These are phyloP conservation scores for Fraxinus latifolia DNA, from an alignment of 305 asterid species.

Conservation along the genomic window DNA sequence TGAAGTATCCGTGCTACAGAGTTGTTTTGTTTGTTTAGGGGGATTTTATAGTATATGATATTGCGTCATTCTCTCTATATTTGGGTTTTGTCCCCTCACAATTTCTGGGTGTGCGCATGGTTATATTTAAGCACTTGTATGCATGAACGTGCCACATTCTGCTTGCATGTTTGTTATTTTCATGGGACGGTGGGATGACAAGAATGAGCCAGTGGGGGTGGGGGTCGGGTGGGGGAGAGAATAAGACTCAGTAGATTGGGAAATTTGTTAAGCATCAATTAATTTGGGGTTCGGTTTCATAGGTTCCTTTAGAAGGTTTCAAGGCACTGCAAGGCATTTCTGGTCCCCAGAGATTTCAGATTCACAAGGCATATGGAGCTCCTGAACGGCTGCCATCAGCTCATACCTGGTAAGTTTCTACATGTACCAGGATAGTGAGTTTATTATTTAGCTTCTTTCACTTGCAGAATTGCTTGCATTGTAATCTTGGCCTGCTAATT, in stretches of 20 bases:
- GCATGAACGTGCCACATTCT: neutral
- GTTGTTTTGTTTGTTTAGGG: neutral
- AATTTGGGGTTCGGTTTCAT: slow-evolving; percentile 22
- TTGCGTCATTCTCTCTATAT: neutral
- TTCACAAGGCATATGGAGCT: slow-evolving; percentile 98
- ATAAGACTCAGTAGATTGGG: neutral
- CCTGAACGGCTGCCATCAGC: slow-evolving; percentile 99
- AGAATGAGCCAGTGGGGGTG: neutral
- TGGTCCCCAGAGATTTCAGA: slow-evolving; percentile 96
- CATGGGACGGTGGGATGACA: neutral
- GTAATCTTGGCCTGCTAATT: slow-evolving; percentile 6
- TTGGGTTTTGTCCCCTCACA: neutral
- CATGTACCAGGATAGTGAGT: neutral
- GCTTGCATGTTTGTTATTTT: neutral
- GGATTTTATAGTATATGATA: neutral
- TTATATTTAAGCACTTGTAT: neutral
- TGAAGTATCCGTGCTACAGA: too few species aligned
- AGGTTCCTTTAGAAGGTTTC: slow-evolving; percentile 99
- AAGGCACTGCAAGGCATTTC: slow-evolving; percentile 98
- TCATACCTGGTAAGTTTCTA: slow-evolving; percentile 77
- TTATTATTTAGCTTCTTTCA: neutral
- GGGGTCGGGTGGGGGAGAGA: neutral
- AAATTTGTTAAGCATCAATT: slow-evolving; percentile 8
- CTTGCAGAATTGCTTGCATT: slow-evolving; percentile 8
- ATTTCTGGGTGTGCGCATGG: neutral